These are phyloP conservation scores for Xylaria bambusicola DNA, from an alignment of 495 filamentous ascomycete genomes.

Conservation along the genomic window DNA sequence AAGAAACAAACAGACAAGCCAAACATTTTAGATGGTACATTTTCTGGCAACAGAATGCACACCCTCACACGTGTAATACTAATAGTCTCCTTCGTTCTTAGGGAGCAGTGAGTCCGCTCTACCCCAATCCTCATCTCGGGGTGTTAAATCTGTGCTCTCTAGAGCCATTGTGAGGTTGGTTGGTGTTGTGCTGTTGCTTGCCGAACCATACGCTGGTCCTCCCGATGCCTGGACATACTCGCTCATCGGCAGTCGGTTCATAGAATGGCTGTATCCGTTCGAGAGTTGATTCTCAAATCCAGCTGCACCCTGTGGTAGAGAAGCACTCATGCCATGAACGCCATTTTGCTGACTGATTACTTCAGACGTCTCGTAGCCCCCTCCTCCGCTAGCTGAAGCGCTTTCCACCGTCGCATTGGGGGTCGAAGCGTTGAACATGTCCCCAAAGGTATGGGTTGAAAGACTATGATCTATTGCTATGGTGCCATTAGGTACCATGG, in stretches of 20 bases:
- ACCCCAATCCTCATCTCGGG: background rate
- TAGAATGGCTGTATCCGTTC: background rate
- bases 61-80: too few relatives aligned
- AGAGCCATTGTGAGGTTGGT: background rate
- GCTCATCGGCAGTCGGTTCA: background rate
- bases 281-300: conserved; percentile 14
- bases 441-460: conserved; percentile 12
- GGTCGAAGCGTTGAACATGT: conserved; percentile 19
- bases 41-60: too few relatives aligned
- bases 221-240: background rate
- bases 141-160: background rate
- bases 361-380: conserved; percentile 1
- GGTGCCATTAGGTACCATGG: conserved; percentile 16
- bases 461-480: conserved; percentile 11
- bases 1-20: too few relatives aligned
- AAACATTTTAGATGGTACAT: too few relatives aligned
- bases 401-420: background rate
- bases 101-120: background rate
- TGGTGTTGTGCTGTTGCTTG: background rate
- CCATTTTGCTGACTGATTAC: conserved; percentile 4
- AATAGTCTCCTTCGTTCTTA: background rate
- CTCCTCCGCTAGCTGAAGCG: background rate
- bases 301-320: background rate
- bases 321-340: background rate
- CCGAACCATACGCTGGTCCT: background rate